These are phyloP conservation scores for Psilocybe cyanescens DNA, from an alignment of 768 basidiomycete genomes.

Conservation along the genomic window DNA sequence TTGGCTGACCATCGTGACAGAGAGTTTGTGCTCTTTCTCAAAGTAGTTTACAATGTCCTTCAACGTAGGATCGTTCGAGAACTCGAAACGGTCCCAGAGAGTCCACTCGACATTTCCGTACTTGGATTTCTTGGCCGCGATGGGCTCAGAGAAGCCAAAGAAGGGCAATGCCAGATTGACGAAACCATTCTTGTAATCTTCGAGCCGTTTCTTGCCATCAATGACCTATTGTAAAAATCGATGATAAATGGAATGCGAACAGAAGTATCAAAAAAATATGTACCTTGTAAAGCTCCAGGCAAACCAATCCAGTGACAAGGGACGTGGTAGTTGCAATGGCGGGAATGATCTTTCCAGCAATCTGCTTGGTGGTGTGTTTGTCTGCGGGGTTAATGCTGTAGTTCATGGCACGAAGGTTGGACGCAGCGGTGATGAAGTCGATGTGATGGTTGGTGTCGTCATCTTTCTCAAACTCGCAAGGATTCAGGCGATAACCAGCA, in stretches of 20 bases:
- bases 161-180: conserved; percentile 97
- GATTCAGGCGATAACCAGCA: conserved; percentile 93
- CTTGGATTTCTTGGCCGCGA: conserved; percentile 87
- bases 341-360: conserved; percentile 98
- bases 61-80: conserved; percentile 87
- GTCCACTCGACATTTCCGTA: conserved; percentile 93
- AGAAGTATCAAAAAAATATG: conserved; percentile 4
- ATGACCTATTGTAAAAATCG: conserved; percentile 64
- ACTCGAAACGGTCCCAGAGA: conserved; percentile 96
- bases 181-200: conserved; percentile 98
- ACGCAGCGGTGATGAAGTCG: conserved; percentile 97
- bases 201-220: conserved; percentile 91
- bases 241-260: not conserved
- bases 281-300: conserved; percentile 97
- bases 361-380: conserved; percentile 93
- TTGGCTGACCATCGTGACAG: conserved; percentile 94
- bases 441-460: conserved; percentile 98
- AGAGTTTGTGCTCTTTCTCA: conserved; percentile 80
- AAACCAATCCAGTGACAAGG: conserved; percentile 93
- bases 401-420: conserved; percentile 94
- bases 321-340: conserved; percentile 99
- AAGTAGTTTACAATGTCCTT: conserved; percentile 86
- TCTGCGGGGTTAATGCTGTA: conserved; percentile 89
- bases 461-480: conserved; percentile 99
- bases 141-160: conserved; percentile 99